These are phyloP conservation scores for Nitzschia sp. DNA, from an alignment of 108 stramenopile genomes.

Conservation along the genomic window DNA sequence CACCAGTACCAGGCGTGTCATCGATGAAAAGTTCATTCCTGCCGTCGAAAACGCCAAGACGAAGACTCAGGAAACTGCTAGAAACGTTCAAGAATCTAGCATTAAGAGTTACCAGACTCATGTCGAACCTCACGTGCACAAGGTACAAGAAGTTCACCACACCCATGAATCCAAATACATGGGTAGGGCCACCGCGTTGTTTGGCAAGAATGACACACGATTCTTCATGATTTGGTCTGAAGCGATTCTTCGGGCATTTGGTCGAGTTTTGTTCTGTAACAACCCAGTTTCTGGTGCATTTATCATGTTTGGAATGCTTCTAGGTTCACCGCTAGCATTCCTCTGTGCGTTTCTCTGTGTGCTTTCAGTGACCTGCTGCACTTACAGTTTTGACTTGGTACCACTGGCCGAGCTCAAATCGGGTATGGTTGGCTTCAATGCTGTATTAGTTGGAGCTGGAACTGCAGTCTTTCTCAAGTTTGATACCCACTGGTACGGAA, in stretches of 20 bases:
- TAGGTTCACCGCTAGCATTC: constrained; percentile 13
- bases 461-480: constrained; percentile 16
- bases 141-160: constrained; percentile 1
- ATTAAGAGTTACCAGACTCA: constrained; percentile 11
- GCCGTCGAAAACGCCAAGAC: constrained; percentile 6
- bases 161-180: neutral
- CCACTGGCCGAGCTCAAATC: neutral
- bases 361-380: constrained; percentile 6
- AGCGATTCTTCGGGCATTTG: constrained; percentile 28
- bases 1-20: neutral
- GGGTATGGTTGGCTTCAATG: constrained; percentile 26
- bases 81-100: neutral
- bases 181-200: constrained; percentile 12
- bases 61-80: neutral
- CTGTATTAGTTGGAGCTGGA: constrained; percentile 29
- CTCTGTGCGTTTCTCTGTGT: constrained; percentile 22
- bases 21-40: constrained; percentile 5
- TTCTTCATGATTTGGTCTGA: constrained; percentile 11
- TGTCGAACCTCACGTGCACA: constrained; percentile 2
- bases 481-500: constrained; percentile 1
- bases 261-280: constrained; percentile 38
- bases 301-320: constrained; percentile 28
- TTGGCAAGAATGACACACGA: neutral
- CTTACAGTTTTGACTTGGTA: constrained; percentile 22
- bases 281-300: constrained; percentile 42